Evolutionary conservation across 2,329 filamentous ascomycete genomes (phyloP).

Genomic region (Monosporascus sp.): DNA sequence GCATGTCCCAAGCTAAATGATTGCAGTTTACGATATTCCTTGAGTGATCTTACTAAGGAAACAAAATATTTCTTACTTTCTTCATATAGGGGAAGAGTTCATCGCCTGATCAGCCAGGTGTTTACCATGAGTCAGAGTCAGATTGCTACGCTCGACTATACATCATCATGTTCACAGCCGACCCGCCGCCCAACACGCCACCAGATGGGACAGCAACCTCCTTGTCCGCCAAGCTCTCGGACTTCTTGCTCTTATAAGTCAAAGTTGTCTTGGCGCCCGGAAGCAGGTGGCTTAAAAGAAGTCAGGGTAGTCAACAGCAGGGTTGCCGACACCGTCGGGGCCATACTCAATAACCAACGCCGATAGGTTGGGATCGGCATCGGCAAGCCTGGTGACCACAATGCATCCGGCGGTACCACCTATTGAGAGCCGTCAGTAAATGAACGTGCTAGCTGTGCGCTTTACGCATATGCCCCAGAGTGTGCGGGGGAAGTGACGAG

Average conservation of each 20-base stretch:
- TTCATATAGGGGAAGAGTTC: slow-evolving; percentile 1
- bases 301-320: not conserved
- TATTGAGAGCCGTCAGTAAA: not conserved
- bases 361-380: not conserved
- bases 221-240: not conserved
- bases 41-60: no score
- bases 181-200: slow-evolving; percentile 47
- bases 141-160: slow-evolving; percentile 18
- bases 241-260: not conserved
- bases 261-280: not conserved
- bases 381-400: not conserved
- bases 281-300: not conserved
- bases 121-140: slow-evolving; percentile 16
- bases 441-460: no score
- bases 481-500: no score
- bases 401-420: not conserved
- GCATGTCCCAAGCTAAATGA: slow-evolving; percentile 45
- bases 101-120: slow-evolving; percentile 13
- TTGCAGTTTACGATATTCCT: no score
- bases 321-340: not conserved
- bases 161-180: slow-evolving; percentile 41
- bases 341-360: not conserved
- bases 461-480: no score
- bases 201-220: not conserved
- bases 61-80: no score